Conservation (phyloP, 2,329 filamentous ascomycete genomes). For the Bisporella sp. region DNA sequence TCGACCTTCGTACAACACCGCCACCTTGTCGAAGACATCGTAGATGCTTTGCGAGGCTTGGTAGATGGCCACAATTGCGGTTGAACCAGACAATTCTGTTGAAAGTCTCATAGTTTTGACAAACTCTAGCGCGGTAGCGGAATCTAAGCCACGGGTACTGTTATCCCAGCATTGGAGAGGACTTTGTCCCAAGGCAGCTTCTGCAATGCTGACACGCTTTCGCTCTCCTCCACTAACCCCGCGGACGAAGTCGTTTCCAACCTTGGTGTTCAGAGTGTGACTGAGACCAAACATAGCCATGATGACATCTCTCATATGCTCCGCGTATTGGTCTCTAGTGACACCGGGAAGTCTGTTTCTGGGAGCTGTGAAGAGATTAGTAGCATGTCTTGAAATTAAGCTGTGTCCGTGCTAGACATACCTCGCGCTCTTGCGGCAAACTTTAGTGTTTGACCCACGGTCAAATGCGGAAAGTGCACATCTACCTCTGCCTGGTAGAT, state of each 20-base stretch:
- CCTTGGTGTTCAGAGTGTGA: conserved; percentile 65
- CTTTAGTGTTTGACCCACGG: conserved; percentile 64
- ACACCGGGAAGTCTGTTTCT: conserved; percentile 57
- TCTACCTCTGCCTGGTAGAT: conserved; percentile 74
- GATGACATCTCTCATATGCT: conserved; percentile 47
- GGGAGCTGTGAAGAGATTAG: conserved; percentile 39
- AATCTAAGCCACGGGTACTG: conserved; percentile 66
- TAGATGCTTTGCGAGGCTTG: conserved; percentile 65
- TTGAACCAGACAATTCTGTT: conserved; percentile 55
- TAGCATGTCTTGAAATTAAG: background rate
- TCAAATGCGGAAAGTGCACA: conserved; percentile 71
- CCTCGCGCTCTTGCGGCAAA: conserved; percentile 61
- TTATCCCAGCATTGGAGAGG: conserved; percentile 72
- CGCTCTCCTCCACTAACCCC: conserved; percentile 66
- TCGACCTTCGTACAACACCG: conserved; percentile 60
- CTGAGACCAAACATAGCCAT: conserved; percentile 65
- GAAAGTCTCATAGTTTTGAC: conserved; percentile 58
- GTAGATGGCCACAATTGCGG: conserved; percentile 63
- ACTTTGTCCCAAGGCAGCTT: conserved; percentile 56
- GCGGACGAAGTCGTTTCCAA: conserved; percentile 67
- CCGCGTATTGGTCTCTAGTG: conserved; percentile 48
- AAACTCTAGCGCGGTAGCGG: conserved; percentile 67
- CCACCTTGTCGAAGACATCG: conserved; percentile 57
- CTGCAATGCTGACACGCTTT: conserved; percentile 77
- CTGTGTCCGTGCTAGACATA: background rate